Percentiles rank a stretch among this genome's conserved stretches.
phyloP scores from a whole-genome alignment of 768 basidiomycete species.

The Stropharia rugosoannulata region DNA sequence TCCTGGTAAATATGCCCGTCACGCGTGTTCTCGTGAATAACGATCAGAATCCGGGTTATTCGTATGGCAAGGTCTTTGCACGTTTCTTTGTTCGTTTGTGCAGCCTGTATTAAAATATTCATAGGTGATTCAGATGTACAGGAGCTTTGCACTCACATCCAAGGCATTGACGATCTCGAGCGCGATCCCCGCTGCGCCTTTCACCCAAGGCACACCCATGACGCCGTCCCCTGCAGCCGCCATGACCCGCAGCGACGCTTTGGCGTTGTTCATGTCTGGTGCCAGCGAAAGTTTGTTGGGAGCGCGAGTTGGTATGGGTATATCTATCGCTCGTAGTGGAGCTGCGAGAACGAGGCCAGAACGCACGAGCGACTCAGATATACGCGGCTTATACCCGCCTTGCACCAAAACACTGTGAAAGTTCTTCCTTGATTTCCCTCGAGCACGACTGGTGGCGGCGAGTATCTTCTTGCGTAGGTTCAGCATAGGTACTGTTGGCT shows the following conservation, averaged over 20 bases:
- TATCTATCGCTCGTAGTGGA: neutral
- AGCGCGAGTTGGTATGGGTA: neutral
- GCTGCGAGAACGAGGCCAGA: neutral
- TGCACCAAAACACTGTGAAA: no score
- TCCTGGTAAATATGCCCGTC: neutral
- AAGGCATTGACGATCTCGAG: neutral
- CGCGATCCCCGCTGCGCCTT: neutral
- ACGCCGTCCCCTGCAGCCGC: neutral
- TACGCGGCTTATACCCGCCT: no score
- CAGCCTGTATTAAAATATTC: neutral
- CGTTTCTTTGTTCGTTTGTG: neutral
- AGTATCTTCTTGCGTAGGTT: no score
- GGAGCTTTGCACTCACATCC: neutral
- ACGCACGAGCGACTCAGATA: no score
- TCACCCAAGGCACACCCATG: neutral
- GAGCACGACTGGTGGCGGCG: no score
- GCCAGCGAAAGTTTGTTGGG: neutral
- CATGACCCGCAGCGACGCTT: neutral
- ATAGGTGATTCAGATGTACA: neutral
- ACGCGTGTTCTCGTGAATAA: neutral
- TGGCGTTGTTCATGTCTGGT: neutral
- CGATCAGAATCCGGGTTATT: neutral
- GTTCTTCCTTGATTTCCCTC: no score
- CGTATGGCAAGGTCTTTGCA: neutral
- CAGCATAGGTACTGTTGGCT: no score